Evolutionary conservation across 202 grass and related monocot genomes (phyloP), one percentile per base, ranked within the genome.

Genomic region (Saccharum hybrid): DNA sequence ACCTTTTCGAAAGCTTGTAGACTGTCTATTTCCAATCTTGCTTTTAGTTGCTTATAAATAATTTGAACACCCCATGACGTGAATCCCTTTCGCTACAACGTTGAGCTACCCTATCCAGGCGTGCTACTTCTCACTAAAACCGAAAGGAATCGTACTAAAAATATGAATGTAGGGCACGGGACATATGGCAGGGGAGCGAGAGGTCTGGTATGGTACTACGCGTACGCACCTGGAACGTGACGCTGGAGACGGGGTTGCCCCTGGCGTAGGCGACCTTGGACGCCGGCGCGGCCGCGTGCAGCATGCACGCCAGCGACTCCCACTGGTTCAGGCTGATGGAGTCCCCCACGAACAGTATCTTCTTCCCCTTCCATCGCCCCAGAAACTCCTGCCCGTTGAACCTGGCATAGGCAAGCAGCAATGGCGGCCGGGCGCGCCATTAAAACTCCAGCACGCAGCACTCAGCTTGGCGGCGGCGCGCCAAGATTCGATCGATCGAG

Each of bases 311-410:
- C 16, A 98, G 89, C 48, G 96, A 98, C 87, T 95, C 85, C 92
- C 92, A 98, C 72, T 98, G 96, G 87, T 96, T 98, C 78, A 94
- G 68, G 93, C 93, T 96, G 78, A 98, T 83, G 38, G 96, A 98
- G 78, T 98, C 96, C n/a, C 96, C 96, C 54, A 98, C 96, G 80
- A 98, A 98, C 93, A 98, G 92, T 75, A 98, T 84, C 93, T 96
- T 98, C 96, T 98, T 98, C 65, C 96, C 93, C 77, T n/a, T 94
- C 85, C 88, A 96, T 18, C 26, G 91, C 57, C 19, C 68, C 71
- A 98, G 37, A 3, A 98, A 81, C 37, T 94, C 88, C 22, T 48
- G 67, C 42, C 93, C 96, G 31, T 90, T 67, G 70, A 98, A 98
- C 87, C 96, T 98, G 71, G 3, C 7, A 5, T 3, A 10, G n/a